phyloP scores from a whole-genome alignment of 192 early-diverging fungal species.

The Coemansia javaensis region DNA sequence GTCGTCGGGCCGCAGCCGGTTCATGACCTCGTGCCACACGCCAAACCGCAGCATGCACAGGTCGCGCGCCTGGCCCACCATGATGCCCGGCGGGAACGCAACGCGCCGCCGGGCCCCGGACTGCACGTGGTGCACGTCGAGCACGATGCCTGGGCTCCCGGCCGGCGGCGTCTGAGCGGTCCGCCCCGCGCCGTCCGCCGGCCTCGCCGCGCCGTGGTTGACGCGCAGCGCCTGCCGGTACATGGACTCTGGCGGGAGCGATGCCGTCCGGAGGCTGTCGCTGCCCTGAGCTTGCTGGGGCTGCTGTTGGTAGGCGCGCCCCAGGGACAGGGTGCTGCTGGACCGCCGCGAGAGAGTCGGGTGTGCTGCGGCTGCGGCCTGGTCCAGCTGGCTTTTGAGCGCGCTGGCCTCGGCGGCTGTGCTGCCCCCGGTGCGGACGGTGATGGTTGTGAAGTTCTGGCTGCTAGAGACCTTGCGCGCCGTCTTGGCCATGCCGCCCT shows the following conservation, averaged over 20 bases:
- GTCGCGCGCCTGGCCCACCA: slow-evolving; percentile 46
- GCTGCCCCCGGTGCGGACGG: slow-evolving; percentile 12
- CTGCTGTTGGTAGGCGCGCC: not conserved
- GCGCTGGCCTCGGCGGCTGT: too few relatives aligned
- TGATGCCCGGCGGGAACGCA: slow-evolving; percentile 37
- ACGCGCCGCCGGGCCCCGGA: slow-evolving; percentile 26
- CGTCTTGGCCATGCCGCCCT: not conserved
- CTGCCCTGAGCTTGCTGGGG: not conserved
- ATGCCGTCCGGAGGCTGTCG: not conserved
- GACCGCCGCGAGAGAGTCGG: slow-evolving; percentile 8
- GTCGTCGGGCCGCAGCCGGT: not conserved
- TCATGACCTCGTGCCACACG: slow-evolving; percentile 39
- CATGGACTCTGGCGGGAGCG: slow-evolving; percentile 23
- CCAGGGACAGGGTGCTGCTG: slow-evolving; percentile 14
- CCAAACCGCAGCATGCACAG: slow-evolving; percentile 50
- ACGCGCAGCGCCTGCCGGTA: slow-evolving; percentile 14
- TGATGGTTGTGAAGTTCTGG: slow-evolving; percentile 24
- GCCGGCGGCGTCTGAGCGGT: not conserved
- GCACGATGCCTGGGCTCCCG: slow-evolving; percentile 1
- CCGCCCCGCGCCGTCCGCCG: not conserved
- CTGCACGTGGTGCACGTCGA: slow-evolving; percentile 37
- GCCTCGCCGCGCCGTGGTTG: not conserved
- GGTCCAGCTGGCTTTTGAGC: too few relatives aligned
- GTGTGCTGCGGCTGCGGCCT: slow-evolving; percentile 1
- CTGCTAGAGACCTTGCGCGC: not conserved